Evolutionary conservation across 306 rosid genomes (phyloP), one percentile per base, ranked within the genome.

Genomic region (Astragalus glycyphyllos): DNA sequence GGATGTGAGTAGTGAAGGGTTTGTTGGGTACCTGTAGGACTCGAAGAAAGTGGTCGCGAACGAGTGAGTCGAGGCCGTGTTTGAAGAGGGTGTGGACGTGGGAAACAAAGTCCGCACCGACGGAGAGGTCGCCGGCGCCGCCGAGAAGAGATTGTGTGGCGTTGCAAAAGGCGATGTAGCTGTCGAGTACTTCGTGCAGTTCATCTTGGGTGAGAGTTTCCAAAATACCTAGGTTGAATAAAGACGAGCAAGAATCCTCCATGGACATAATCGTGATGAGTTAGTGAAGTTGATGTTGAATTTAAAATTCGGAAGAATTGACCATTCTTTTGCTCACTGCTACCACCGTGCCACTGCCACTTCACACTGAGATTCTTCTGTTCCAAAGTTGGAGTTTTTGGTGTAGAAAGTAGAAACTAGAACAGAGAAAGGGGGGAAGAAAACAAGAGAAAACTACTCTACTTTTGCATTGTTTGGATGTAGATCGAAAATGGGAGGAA

Each of bases 31-130:
- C 97, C 96, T 93, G 87, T 8, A 90, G 83, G 26, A 84, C 70
- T 17, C 77, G 86, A 31, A 93, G 86, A 78, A 93, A 93, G 84
- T 90, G 90, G 58, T 90, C 90, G 11, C 83, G 86, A 32, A 87
- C 79, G 5, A 90, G 89, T 71, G 98, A 93, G 12, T 81, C 66
- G 40, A 93, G 90, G 51, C 84, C 77, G 61, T 88, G 82, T 41
- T 79, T 74, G 86, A 89, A 88, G 73, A 93, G 94, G 49, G 59
- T 5, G 37, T 84, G 96, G 51, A 85, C 89, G 65, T 82, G 83
- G 32, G 87, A 66, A 7, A 80, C 77, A 80, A 93, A 76, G 38
- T 90, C 86, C 7, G 89, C 54, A 40, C 80, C 85, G 7, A 71
- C 89, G 5, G 92, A 88, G 73, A 87, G 87, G 73, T 87, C 88